These are phyloP conservation scores for Spirogloea muscicola DNA, from an alignment of 139 green algal genomes.

Conservation along the genomic window DNA sequence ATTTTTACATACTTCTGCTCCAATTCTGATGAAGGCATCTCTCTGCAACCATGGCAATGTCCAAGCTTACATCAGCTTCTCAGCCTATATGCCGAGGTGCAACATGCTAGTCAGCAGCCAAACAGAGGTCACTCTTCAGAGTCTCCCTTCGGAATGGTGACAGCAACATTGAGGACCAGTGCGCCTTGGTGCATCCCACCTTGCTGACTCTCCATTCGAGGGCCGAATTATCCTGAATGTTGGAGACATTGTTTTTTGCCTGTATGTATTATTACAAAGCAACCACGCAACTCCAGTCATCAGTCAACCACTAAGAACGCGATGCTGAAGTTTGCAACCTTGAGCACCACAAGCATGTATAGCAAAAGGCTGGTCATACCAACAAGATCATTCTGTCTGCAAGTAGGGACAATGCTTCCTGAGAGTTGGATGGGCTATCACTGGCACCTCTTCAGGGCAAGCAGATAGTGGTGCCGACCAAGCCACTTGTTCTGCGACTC, in stretches of 20 bases:
- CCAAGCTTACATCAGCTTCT: neutral
- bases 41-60: constrained; percentile 4
- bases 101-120: neutral
- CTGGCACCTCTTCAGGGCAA: too few relatives aligned
- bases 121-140: neutral
- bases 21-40: constrained; percentile 15
- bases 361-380: too few relatives aligned
- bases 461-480: constrained; percentile 22
- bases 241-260: neutral
- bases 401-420: too few relatives aligned
- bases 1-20: constrained; percentile 6
- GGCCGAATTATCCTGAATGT: constrained; percentile 7
- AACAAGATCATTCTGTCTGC: too few relatives aligned
- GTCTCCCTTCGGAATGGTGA: neutral
- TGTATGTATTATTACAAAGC: too few relatives aligned
- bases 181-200: neutral
- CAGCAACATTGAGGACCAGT: neutral
- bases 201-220: neutral
- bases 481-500: constrained; percentile 28
- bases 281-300: too few relatives aligned
- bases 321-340: too few relatives aligned
- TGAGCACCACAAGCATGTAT: too few relatives aligned
- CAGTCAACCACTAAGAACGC: too few relatives aligned
- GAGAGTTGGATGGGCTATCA: too few relatives aligned
- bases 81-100: neutral